These are phyloP conservation scores for Fraxinus quadrangulata DNA, from an alignment of 257 asterid genomes.

Conservation along the genomic window DNA sequence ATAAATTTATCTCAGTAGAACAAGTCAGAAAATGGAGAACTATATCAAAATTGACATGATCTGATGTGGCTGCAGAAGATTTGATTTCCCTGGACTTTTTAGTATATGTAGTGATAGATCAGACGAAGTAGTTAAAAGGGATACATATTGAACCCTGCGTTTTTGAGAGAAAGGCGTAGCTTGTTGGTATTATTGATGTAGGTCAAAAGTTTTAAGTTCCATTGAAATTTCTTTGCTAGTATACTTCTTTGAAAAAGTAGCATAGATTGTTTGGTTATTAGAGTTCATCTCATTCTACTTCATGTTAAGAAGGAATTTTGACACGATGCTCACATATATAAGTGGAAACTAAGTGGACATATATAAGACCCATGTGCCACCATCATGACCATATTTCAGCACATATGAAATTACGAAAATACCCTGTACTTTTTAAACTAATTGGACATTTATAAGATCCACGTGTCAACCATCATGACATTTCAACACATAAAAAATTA, in stretches of 20 bases:
- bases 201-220: background rate
- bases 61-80: background rate
- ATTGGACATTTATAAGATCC: background rate
- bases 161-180: background rate
- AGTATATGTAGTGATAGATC: background rate
- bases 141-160: background rate
- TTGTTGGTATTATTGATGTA: background rate
- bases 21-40: background rate
- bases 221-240: slow-evolving; percentile 13
- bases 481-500: background rate
- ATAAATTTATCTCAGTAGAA: background rate
- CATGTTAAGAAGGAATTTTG: background rate
- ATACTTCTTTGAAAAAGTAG: background rate
- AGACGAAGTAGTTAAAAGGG: background rate
- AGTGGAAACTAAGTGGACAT: background rate
- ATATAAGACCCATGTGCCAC: background rate
- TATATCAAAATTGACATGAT: no score
- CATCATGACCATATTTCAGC: background rate
- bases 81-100: background rate
- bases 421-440: no score
- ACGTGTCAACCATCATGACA: background rate
- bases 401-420: no score
- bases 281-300: background rate
- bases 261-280: background rate
- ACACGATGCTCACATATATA: background rate